phyloP scores from a whole-genome alignment of 306 rosid genomes.

The Glycine tomentella region DNA sequence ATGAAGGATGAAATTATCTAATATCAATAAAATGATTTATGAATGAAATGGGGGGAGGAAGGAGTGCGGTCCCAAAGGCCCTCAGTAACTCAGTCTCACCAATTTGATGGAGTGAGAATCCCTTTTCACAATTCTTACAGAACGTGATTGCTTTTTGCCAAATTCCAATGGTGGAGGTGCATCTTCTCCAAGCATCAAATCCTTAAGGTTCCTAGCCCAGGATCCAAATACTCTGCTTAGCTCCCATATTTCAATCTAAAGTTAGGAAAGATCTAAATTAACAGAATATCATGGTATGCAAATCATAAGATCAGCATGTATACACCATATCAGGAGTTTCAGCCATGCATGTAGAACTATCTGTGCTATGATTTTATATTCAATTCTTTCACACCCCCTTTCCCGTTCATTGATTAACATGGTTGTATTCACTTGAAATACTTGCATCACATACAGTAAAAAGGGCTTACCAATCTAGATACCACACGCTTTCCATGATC shows the following conservation, averaged over 20 bases:
- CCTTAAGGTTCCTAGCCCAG: slow-evolving; percentile 72
- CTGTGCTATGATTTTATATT: slow-evolving; percentile 2
- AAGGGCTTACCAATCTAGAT: slow-evolving; percentile 74
- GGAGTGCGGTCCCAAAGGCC: slow-evolving; percentile 4
- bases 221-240: slow-evolving; percentile 89
- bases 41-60: slow-evolving; percentile 10
- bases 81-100: slow-evolving; percentile 56
- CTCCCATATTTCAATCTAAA: slow-evolving; percentile 90
- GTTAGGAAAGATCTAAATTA: slow-evolving; percentile 39
- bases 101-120: slow-evolving; percentile 86
- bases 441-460: slow-evolving; percentile 14
- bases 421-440: slow-evolving; percentile 7
- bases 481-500: slow-evolving; percentile 68
- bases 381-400: background rate
- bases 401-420: background rate
- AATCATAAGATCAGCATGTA: slow-evolving; percentile 35
- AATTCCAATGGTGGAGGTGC: slow-evolving; percentile 78
- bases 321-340: slow-evolving; percentile 8
- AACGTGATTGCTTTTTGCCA: slow-evolving; percentile 76
- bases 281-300: slow-evolving; percentile 30
- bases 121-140: slow-evolving; percentile 80
- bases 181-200: slow-evolving; percentile 81
- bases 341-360: slow-evolving; percentile 29
- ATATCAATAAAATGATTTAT: slow-evolving; percentile 29
- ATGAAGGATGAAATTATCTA: slow-evolving; percentile 7